Base-by-base conservation (phyloP, 2,329 filamentous ascomycete species). In the Epichloe sibirici region DNA sequence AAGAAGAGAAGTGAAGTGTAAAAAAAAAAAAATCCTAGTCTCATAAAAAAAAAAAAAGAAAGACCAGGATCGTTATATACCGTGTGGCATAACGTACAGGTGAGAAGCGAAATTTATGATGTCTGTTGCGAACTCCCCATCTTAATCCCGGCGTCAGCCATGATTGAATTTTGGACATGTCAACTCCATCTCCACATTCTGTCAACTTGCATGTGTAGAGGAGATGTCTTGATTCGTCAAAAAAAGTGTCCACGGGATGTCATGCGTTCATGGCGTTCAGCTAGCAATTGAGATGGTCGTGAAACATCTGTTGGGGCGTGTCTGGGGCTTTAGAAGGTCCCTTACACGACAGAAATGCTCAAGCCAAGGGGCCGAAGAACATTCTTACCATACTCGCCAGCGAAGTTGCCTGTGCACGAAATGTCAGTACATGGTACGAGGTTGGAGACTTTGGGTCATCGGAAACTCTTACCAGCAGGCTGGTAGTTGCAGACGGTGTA, bases 401-500 rank as follows among this genome's bases (percentile, higher is more conserved):
- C 23, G 17, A 28, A 28, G 46, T 48, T 48, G 1, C 46, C 46
- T 48, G 21, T 31, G 13, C n/a, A 15, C 45, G 23, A 35, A 2
- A 46, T 69, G 21, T 52, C 23, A 52, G 44, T 15, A n/a, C 21
- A 9, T 25, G 38, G 38, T 40, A 15, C 34, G 11, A 11, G 34
- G 4, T 23, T 11, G 13, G 4, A 48, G 5, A 17, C 15, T 11
- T 23, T 13, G n/a, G 31, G 7, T n/a, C 6, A 38, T 25, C 9
- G 4, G 12, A 12, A 5, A 2, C 13, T 34, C 81, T 69, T 81
- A 87, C 88, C 89, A 57, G 81, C 72, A 56, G 82, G 77, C 59
- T 71, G 73, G 74, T 95, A 95, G 78, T 95, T 91, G 83, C 89
- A 95, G 62, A 94, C 88, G 34, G 86, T 90, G 74, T 81, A 89